Conservation (phyloP, 768 basidiomycete genomes). For the Omphalotus guepiniiformis region DNA sequence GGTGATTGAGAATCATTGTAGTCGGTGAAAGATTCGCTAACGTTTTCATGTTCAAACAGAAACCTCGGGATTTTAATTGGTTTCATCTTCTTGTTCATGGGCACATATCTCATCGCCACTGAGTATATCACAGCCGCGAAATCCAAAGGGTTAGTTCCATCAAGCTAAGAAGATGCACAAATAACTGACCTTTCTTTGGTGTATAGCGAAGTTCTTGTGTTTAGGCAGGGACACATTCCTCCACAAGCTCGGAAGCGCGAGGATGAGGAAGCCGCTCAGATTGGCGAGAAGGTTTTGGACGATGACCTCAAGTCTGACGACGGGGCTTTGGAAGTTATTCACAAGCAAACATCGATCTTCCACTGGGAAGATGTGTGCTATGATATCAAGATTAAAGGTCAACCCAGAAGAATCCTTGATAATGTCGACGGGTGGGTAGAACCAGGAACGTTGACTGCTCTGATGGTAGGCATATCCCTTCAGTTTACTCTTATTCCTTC, state of each 20-base stretch:
- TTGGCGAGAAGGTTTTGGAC: slow-evolving; percentile 14
- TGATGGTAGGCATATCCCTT: slow-evolving; percentile 36
- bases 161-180: too few relatives aligned
- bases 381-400: slow-evolving; percentile 26
- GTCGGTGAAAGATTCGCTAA: not conserved
- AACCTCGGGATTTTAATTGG: slow-evolving; percentile 41
- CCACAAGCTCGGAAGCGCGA: slow-evolving; percentile 11
- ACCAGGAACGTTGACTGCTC: slow-evolving; percentile 46
- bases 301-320: slow-evolving; percentile 16
- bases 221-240: slow-evolving; percentile 22
- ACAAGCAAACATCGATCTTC: slow-evolving; percentile 27
- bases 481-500: not conserved
- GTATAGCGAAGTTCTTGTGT: slow-evolving; percentile 24
- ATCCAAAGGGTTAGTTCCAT: too few relatives aligned
- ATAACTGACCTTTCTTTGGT: too few relatives aligned
- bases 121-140: slow-evolving; percentile 26
- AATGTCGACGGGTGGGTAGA: slow-evolving; percentile 45
- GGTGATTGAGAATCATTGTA: slow-evolving; percentile 11
- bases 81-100: slow-evolving; percentile 37
- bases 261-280: slow-evolving; percentile 28
- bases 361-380: slow-evolving; percentile 44
- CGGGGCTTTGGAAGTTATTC: slow-evolving; percentile 11
- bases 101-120: slow-evolving; percentile 30
- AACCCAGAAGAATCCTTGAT: slow-evolving; percentile 29
- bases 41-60: not conserved